Conservation (phyloP, 306 rosid genomes). For the Cucumis cinereus region DNA sequence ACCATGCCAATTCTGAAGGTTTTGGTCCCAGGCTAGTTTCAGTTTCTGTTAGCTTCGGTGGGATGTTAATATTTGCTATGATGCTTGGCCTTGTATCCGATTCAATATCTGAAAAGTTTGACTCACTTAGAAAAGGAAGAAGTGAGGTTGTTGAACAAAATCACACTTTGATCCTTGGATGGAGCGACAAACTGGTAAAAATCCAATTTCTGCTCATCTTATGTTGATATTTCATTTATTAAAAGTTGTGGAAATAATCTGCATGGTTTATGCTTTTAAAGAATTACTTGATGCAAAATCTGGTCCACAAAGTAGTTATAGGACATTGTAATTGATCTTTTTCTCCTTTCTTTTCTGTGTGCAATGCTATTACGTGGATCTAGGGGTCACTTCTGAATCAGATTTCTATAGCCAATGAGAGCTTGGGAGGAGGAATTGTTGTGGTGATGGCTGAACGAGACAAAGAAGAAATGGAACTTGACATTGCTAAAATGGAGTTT, state of each 20-base stretch:
- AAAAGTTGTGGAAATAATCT: background rate
- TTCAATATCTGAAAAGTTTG: slow-evolving; percentile 79
- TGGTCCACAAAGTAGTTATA: background rate
- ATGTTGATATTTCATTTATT: background rate
- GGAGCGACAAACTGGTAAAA: slow-evolving; percentile 85
- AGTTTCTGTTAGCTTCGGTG: slow-evolving; percentile 80
- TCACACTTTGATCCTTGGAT: slow-evolving; percentile 87
- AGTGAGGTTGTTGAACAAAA: slow-evolving; percentile 82
- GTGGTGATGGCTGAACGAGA: slow-evolving; percentile 94
- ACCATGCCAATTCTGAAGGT: slow-evolving; percentile 65
- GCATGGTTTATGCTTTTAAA: background rate
- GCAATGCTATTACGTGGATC: slow-evolving; percentile 8
- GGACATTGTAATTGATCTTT: background rate
- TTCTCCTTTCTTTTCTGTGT: slow-evolving; percentile 1
- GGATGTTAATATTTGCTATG: slow-evolving; percentile 95
- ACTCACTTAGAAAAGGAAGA: slow-evolving; percentile 83
- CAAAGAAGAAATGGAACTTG: slow-evolving; percentile 94
- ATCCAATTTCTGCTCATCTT: background rate
- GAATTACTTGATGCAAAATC: slow-evolving; percentile 1
- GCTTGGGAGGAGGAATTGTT: slow-evolving; percentile 74
- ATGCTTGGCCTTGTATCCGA: slow-evolving; percentile 96
- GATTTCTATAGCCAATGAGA: slow-evolving; percentile 84
- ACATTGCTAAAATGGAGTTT: slow-evolving; percentile 90
- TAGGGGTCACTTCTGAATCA: slow-evolving; percentile 87
- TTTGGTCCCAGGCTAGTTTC: slow-evolving; percentile 70